Evolutionary conservation across 306 rosid species (phyloP).

Genomic region (Coriaria nepalensis): DNA sequence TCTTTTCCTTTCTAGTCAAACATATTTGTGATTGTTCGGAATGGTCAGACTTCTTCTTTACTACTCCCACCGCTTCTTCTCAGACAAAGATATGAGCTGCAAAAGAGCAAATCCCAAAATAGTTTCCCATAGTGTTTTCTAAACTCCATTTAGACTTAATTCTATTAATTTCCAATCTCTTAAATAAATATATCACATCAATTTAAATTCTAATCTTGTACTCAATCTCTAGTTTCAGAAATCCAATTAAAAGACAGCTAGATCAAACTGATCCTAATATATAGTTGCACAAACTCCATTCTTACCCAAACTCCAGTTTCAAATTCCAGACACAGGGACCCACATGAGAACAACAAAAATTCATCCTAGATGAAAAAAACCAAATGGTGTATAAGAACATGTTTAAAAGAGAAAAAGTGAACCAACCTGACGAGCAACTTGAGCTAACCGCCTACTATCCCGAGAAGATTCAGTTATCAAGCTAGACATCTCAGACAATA

Average conservation of each 20-base stretch:
- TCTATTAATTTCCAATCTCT: no score
- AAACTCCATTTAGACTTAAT: no score
- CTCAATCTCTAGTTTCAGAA: no score
- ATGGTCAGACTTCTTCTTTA: not conserved
- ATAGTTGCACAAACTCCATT: no score
- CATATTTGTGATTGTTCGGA: not conserved
- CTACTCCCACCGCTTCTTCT: slow-evolving; percentile 56
- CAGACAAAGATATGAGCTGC: slow-evolving; percentile 75
- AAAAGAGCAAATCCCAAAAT: slow-evolving; percentile 20
- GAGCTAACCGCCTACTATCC: slow-evolving; percentile 47
- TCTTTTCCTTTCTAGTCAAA: slow-evolving; percentile 8
- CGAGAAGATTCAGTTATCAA: slow-evolving; percentile 40
- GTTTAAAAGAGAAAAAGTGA: slow-evolving; percentile 11
- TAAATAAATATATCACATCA: no score
- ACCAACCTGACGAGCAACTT: slow-evolving; percentile 72
- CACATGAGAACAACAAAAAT: not conserved
- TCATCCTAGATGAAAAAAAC: slow-evolving; percentile 1
- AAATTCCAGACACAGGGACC: not conserved
- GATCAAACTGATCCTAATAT: no score
- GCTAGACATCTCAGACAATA: slow-evolving; percentile 41
- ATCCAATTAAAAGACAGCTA: no score
- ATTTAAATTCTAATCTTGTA: no score
- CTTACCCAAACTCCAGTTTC: not conserved
- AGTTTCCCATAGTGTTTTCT: no score
- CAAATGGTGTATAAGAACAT: slow-evolving; percentile 7